These are phyloP conservation scores for Trichoderma harzianum DNA, from an alignment of 2,329 filamentous ascomycete species.

Conservation along the genomic window DNA sequence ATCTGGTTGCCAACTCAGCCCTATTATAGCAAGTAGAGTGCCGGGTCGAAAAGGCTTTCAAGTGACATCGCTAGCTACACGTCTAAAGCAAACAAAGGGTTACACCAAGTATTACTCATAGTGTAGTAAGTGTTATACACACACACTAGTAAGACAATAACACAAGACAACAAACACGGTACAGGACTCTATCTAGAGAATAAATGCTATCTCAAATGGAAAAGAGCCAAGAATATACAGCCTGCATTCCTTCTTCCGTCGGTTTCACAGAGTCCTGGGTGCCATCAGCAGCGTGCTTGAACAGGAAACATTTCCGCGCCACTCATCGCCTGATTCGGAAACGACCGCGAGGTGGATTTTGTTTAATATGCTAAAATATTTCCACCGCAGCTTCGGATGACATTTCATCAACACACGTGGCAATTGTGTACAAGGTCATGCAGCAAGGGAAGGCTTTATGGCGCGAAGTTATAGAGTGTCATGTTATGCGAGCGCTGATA, in stretches of 20 bases:
- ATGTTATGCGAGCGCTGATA: too few relatives aligned
- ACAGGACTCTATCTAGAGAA: neutral
- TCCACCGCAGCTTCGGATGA: neutral
- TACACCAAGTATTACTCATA: too few relatives aligned
- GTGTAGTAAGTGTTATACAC: too few relatives aligned
- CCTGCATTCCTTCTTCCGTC: neutral
- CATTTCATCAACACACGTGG: neutral
- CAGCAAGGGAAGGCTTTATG: too few relatives aligned
- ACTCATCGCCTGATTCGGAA: neutral
- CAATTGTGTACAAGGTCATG: too few relatives aligned
- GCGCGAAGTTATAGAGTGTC: too few relatives aligned
- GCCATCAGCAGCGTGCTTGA: neutral
- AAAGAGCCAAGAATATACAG: neutral
- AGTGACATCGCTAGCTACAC: too few relatives aligned
- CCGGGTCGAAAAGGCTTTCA: too few relatives aligned
- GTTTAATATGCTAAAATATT: neutral
- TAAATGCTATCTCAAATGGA: neutral
- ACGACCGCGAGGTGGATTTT: neutral
- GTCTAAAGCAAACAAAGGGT: too few relatives aligned
- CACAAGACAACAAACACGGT: neutral
- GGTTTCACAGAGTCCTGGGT: neutral
- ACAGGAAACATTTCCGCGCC: neutral
- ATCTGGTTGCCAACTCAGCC: neutral
- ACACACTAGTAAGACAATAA: neutral
- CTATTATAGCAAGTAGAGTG: neutral